Conservation (phyloP, 148 eudicot genomes). For the Polygonum maritimum region DNA sequence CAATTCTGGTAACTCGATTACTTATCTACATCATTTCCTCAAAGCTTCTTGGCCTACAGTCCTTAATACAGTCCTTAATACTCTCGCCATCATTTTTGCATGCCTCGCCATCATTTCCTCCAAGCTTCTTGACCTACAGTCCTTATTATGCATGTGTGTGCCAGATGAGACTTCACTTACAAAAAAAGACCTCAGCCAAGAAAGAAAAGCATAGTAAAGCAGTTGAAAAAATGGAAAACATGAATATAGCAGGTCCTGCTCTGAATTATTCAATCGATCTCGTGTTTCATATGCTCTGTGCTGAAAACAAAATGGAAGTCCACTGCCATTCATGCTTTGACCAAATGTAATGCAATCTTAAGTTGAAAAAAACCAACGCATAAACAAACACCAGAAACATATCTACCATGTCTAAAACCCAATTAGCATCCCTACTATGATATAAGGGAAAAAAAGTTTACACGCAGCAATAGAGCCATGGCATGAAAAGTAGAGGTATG, state of each 20-base stretch:
- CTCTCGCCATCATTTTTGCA: too few relatives aligned
- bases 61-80: too few relatives aligned
- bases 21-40: too few relatives aligned
- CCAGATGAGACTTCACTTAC: not conserved
- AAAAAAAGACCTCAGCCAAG: not conserved
- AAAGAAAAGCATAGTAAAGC: not conserved
- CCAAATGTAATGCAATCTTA: not conserved
- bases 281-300: not conserved
- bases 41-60: too few relatives aligned
- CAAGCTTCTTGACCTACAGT: too few relatives aligned
- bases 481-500: not conserved
- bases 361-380: not conserved
- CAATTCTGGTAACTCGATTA: too few relatives aligned
- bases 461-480: not conserved
- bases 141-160: too few relatives aligned
- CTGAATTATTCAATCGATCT: not conserved
- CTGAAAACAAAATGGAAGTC: not conserved
- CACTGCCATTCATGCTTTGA: not conserved
- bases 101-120: too few relatives aligned
- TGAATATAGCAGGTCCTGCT: not conserved
- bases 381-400: not conserved
- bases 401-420: not conserved
- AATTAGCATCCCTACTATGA: not conserved
- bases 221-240: not conserved
- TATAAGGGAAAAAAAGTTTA: not conserved